Evolutionary conservation across 2,329 filamentous ascomycete species (phyloP), one percentile per base, ranked within the genome.

Genomic region (Bisporella sp.): DNA sequence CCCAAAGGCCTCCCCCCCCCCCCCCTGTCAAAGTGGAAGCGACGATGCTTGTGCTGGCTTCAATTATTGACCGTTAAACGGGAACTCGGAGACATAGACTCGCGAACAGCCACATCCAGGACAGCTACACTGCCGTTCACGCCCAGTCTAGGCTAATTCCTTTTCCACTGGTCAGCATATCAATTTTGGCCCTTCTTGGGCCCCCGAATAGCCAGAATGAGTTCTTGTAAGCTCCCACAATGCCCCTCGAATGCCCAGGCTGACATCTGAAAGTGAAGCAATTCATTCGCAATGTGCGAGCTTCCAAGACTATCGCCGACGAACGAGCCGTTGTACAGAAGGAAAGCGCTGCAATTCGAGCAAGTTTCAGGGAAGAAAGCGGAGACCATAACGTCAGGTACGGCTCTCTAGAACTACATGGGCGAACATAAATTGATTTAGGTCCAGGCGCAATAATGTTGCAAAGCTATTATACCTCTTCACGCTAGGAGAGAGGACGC

Each of bases 231-330:
- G 60, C 43, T 30, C 46, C 51, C 46, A 41, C 47, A 49, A 39
- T 50, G 47, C 53, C 54, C 56, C 48, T 52, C 55, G 33, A 48
- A 35, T 33, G 13, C 40, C 45, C 44, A n/a, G 39, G 42, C 59
- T 63, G 39, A 62, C 52, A 32, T 32, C 40, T 51, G 51, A 50
- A 58, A 97, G 93, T 99, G 69, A 99, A 99, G 76, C 93, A 97
- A 74, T 99, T 99, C 74, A 99, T 99, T 72, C 91, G 93, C 68
- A 97, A 96, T 73, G 93, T 99, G 68, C 89, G 93, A 69, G 92
- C 93, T 55, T 90, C 93, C 54, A 99, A 99, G 76, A 99, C 93
- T 35, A 96, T 99, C 67, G 95, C 95, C 68, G 93, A 99, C 72
- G 93, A 99, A 75, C 84, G 93, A 67, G 92, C 93, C 47, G 93